A percentile compares a stretch with the other conserved stretches of the same genome.
phyloP scores from a whole-genome alignment of 768 basidiomycete genomes.

The Amanita rubescens region DNA sequence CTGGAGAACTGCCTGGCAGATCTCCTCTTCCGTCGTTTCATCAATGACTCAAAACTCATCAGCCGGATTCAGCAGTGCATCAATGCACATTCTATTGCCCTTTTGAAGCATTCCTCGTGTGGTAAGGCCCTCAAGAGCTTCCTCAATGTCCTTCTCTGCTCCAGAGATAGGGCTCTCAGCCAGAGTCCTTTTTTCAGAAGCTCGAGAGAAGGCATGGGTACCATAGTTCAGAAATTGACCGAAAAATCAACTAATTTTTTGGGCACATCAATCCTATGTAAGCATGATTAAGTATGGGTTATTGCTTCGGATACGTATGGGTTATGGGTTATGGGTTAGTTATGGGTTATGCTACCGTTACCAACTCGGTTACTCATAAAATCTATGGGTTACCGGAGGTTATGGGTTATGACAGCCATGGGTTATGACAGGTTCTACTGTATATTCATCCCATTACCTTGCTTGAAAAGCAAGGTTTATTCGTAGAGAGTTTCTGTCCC shows the following conservation, averaged over 20 bases:
- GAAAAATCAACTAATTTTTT: neutral
- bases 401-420: slow-evolving; percentile 3
- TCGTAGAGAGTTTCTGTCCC: too few relatives aligned
- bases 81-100: slow-evolving; percentile 19
- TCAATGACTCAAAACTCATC: slow-evolving; percentile 14
- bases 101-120: slow-evolving; percentile 18
- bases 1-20: slow-evolving; percentile 19
- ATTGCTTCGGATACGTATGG: neutral
- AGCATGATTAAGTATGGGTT: slow-evolving; percentile 1
- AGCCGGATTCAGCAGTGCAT: slow-evolving; percentile 22
- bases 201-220: neutral
- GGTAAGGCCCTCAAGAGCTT: slow-evolving; percentile 15
- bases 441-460: neutral
- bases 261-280: slow-evolving; percentile 1
- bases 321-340: neutral
- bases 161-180: slow-evolving; percentile 1
- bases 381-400: slow-evolving; percentile 1
- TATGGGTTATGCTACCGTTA: neutral
- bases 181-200: slow-evolving; percentile 6
- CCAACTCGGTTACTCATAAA: neutral
- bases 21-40: slow-evolving; percentile 17
- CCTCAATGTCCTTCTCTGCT: slow-evolving; percentile 16
- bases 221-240: neutral
- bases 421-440: slow-evolving; percentile 2
- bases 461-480: too few relatives aligned